Evolutionary conservation across 2,329 filamentous ascomycete species (phyloP), one percentile per base, ranked within the genome.

Genomic region (Pestalotiopsis sp.): DNA sequence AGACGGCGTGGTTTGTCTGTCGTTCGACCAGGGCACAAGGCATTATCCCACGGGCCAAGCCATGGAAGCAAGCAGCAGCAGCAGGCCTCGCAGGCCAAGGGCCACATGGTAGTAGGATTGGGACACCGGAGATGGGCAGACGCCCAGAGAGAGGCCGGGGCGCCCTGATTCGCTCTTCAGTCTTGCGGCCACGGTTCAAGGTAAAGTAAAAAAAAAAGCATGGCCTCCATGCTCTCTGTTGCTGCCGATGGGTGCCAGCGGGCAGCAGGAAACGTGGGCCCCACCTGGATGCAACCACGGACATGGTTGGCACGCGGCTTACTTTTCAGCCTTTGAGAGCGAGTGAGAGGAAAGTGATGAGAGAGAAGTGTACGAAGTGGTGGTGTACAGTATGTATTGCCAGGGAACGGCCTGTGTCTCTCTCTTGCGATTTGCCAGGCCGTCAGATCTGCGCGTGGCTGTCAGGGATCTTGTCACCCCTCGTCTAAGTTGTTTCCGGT

Each of bases 371-470:
- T 23, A 56, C 20, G 20, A 23, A 56, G 49, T 56, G 49, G 17
- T 56, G 49, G 49, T 17, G 49, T 23, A n/a, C 49, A 56, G 17
- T 56, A 25, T 41, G 41, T 66, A 49, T 52, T 66, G 36, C 36
- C n/a, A 66, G 23, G 13, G 11, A 31, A n/a, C 49, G 17, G 49
- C 49, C 49, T 56, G 17, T 56, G 17, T 38, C n/a, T 52, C 41
- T 52, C 41, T 52, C 25, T 52, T 57, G n/a, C 14, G 68, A 66
- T 66, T 59, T 58, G 41, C 64, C 41, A 45, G 63, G 59, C 64
- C 45, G 68, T 65, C 61, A 75, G 79, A 80, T 81, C 78, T 77
- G 77, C 78, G 79, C 79, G 78, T 81, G 79, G 78, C 79, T 76
- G 72, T 75, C 77, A 80, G 76, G 79, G 77, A 80, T 80, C 71